Conservation (phyloP, 208 protist species). For the Trypanosoma conorhini region DNA sequence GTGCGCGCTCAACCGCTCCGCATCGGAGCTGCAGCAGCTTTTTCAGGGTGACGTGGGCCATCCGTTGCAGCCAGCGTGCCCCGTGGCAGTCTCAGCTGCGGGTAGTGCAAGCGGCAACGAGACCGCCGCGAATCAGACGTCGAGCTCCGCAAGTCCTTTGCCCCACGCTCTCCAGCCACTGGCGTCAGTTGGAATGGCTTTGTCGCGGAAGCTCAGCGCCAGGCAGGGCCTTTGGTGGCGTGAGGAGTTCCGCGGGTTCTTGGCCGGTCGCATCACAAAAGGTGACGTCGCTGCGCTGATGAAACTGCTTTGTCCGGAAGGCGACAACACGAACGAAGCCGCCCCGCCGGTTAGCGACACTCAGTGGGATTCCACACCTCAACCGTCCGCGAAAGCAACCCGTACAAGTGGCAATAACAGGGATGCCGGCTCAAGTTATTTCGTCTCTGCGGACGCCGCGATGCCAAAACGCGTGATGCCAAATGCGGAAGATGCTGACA, state of each 20-base stretch:
- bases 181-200: not conserved
- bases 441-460: not conserved
- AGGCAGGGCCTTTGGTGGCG: slow-evolving; percentile 5
- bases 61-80: not conserved
- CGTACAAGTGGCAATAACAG: slow-evolving; percentile 22
- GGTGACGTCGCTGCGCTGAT: slow-evolving; percentile 8
- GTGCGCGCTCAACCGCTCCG: not conserved
- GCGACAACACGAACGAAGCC: slow-evolving; percentile 15
- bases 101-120: slow-evolving; percentile 10
- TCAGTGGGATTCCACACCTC: not conserved
- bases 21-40: slow-evolving; percentile 6
- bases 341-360: not conserved
- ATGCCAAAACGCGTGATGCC: not conserved
- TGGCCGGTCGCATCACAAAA: slow-evolving; percentile 11
- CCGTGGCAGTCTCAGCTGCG: not conserved
- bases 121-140: not conserved
- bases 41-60: not conserved
- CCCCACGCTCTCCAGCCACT: not conserved
- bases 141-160: not conserved
- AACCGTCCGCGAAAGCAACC: not conserved
- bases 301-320: slow-evolving; percentile 5
- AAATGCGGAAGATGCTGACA: slow-evolving; percentile 15
- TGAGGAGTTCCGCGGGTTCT: slow-evolving; percentile 23
- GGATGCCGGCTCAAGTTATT: not conserved
- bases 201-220: not conserved